A percentile compares a stretch with the other conserved stretches of the same genome.
Evolutionary conservation across 352 stramenopile species (phyloP).

Genomic region (Phytophthora fragariae): DNA sequence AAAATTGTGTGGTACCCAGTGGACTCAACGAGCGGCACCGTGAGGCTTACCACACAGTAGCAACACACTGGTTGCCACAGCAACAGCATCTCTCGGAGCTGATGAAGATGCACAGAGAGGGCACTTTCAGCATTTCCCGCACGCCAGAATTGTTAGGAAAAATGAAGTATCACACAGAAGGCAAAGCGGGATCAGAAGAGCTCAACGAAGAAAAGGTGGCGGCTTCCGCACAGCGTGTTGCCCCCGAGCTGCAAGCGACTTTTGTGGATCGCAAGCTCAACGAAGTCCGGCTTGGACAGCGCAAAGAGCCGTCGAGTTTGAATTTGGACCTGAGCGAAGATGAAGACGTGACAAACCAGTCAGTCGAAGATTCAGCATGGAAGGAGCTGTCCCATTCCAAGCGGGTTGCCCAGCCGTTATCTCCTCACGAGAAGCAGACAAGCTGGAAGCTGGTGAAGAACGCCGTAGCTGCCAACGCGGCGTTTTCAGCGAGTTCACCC

Average conservation of each 20-base stretch:
- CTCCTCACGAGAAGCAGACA: conserved; percentile 62
- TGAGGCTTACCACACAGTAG: conserved; percentile 74
- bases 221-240: conserved; percentile 29
- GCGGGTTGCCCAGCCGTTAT: conserved; percentile 53
- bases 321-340: conserved; percentile 41
- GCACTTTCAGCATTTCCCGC: conserved; percentile 80
- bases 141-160: conserved; percentile 69
- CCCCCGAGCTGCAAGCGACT: conserved; percentile 46
- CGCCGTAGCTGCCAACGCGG: conserved; percentile 8
- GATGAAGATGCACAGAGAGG: conserved; percentile 80
- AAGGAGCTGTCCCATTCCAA: conserved; percentile 67
- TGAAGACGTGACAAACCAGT: conserved; percentile 28
- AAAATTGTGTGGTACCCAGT: conserved; percentile 64
- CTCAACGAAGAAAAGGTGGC: conserved; percentile 51
- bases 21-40: conserved; percentile 52
- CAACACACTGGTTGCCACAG: conserved; percentile 65
- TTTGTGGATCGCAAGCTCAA: conserved; percentile 61
- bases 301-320: conserved; percentile 58
- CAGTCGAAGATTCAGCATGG: conserved; percentile 45
- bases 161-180: conserved; percentile 79
- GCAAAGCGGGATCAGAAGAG: conserved; percentile 55
- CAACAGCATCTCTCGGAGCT: conserved; percentile 64
- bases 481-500: conserved; percentile 13
- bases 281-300: conserved; percentile 67
- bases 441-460: conserved; percentile 64